Evolutionary conservation across 345 rosid species (phyloP), one percentile per base, ranked within the genome.

Genomic region (Syzygium jambos): DNA sequence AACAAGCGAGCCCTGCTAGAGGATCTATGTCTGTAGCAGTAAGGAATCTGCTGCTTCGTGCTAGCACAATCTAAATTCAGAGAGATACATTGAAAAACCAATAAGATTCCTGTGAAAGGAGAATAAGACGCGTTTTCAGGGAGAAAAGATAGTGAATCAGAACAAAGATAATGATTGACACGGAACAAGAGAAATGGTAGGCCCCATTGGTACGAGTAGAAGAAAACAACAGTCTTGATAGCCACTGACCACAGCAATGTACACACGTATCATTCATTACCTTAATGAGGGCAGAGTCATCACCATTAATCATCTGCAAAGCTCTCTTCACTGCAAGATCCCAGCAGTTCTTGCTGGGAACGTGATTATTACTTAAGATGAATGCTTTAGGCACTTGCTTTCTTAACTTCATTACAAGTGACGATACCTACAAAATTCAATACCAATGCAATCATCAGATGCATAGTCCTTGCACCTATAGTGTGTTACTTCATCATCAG

Each of bases 21-120:
- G 99, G 98, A 92, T 97, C 96, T 59, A 97, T 93, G 80, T 93
- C 93, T 2, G 89, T 91, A 77, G 93, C 95, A 19, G 96, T 95
- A 51, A 93, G 91, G 88, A 95, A 90, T 90, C 92, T 93, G 92
- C 95, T 96, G 90, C 95, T 94, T 27, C 99, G 96, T 59, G 96
- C 99, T 85, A 97, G 94, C 78, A 97, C 99, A 85, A 97, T 98
- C 99, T 97, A 78, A 65, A 90, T 89, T 90, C 73, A 49, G 87
- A 65, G 85, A 88, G 52, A 56, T 85, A 88, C 57, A 85, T 16
- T 78, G 82, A 85, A 55, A 51, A 9, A 63, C 77, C n/a, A 86
- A 63, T 38, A 68, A 38, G 90, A 68, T 30, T 34, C 12, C 6
- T 0, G 12, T 68, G 78, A 1, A 65, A 68, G 78, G 78, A 68